Evolutionary conservation across 2,329 filamentous ascomycete genomes (phyloP), one percentile per base, ranked within the genome.

Genomic region (Colletotrichum tamarilloi): DNA sequence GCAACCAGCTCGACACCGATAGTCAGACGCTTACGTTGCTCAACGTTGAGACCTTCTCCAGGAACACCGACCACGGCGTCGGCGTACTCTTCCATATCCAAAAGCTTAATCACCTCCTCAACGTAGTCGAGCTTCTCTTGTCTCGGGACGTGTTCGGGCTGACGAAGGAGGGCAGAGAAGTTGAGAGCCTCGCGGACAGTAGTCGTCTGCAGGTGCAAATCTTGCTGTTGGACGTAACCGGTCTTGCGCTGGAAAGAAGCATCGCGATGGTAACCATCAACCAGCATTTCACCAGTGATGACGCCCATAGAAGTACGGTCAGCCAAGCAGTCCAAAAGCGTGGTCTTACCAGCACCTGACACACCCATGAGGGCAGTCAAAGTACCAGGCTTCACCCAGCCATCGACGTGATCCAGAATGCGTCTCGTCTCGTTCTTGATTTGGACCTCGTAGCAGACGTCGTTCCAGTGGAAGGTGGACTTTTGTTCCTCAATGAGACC

Each of bases 1-100:
- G 96, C 96, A 55, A 95, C 95, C 28, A 98, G 89, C 81, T 98
- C 96, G n/a, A 98, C 95, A 83, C 95, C 96, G 75, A 98, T 98
- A 0, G 95, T 98, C 7, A 98, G 88, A 78, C 95, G 93, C 82
- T 92, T 92, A 63, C 90, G 86, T 81, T 92, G 91, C 78, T 92
- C 91, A 16, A 91, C 89, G 79, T 94, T 94, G 49, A 94, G 88
- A 83, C 94, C 95, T 86, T 97, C 94, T 75, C 95, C 95, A 6
- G 94, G 94, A 32, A 97, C 93, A 87, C 95, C 96, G 67, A 98
- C 94, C 57, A 98, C 88, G 19, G 95, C 95, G 80, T 97, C 95
- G 16, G 95, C 95, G 78, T 97, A 97, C 65, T 94, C 90, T 76
- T 95, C 89, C 94, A 98, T 97, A 59, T 97, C 95, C 28, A 98